A percentile compares a stretch with the other conserved stretches of the same genome.
phyloP scores from a whole-genome alignment of 805 yeast genomes.

The Hanseniaspora clermontiae region DNA sequence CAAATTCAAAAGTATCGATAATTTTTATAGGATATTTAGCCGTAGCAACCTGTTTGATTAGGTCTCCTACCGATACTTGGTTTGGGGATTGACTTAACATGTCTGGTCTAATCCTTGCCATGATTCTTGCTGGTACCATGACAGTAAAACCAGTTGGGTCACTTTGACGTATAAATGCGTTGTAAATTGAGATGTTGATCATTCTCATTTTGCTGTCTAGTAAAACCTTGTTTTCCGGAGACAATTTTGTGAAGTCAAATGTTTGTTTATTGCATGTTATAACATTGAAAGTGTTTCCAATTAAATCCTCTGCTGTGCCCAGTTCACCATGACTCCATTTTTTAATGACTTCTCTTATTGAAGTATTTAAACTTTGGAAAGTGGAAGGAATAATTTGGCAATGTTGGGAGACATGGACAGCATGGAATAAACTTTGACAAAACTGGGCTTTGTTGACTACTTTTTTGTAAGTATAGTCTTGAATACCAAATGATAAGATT shows the following conservation, averaged over 20 bases:
- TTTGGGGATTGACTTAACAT: neutral
- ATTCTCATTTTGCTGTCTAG: slow-evolving; percentile 1
- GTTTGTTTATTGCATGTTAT: neutral
- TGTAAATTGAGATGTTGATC: neutral
- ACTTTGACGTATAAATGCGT: neutral
- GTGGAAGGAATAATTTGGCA: neutral
- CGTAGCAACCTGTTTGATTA: neutral
- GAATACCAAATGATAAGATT: neutral
- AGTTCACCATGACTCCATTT: neutral
- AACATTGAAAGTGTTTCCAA: neutral
- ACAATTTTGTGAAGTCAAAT: neutral
- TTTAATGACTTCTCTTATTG: neutral
- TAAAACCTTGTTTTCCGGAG: neutral
- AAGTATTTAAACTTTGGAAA: neutral
- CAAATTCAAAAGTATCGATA: slow-evolving; percentile 8
- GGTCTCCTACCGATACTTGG: neutral
- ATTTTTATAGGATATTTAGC: neutral
- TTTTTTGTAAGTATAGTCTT: neutral
- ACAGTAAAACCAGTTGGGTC: neutral
- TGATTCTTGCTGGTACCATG: neutral
- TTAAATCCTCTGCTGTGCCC: neutral
- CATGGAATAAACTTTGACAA: neutral
- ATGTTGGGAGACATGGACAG: neutral
- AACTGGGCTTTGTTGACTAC: neutral
- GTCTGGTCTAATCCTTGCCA: neutral